phyloP scores from a whole-genome alignment of 345 rosid genomes.

The rapeseed (Brassica napus) region Da-Ae NC_063452.1:55910501-55911000 shows the following conservation, averaged over 20 bases:
- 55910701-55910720: background rate
- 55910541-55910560: background rate
- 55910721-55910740: background rate
- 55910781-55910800: background rate
- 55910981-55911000: too few species aligned
- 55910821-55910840: background rate
- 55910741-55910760: constrained; percentile 6
- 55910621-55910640: background rate
- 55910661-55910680: background rate
- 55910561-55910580: background rate
- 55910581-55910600: background rate
- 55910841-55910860: background rate
- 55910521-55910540: constrained; percentile 21
- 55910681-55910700: background rate
- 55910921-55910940: too few species aligned
- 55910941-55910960: too few species aligned
- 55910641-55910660: background rate
- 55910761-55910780: constrained; percentile 4
- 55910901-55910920: too few species aligned
- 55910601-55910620: background rate
- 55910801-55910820: constrained; percentile 8
- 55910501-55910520: background rate
- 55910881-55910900: too few species aligned
- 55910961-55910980: too few species aligned
- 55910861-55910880: background rate